Conservation (phyloP, 2,329 filamentous ascomycete genomes). For the Grosmannia penicillata region DNA sequence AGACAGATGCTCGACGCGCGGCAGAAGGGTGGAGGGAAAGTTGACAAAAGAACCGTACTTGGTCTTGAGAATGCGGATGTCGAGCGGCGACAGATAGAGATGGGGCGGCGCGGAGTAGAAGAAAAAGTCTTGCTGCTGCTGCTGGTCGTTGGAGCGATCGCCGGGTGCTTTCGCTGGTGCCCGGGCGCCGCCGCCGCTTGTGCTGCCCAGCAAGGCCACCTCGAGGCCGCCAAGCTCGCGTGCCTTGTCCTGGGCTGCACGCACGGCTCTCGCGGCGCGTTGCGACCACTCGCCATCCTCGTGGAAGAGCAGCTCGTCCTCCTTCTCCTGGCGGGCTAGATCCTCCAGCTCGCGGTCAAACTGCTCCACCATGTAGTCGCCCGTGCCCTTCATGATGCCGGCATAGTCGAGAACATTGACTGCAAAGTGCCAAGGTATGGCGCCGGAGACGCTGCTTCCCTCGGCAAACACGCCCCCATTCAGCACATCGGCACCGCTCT, state of each 20-base stretch:
- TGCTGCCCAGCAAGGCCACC: constrained; percentile 10
- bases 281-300: constrained; percentile 89
- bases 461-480: constrained; percentile 46
- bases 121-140: constrained; percentile 43
- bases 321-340: constrained; percentile 61
- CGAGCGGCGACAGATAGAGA: constrained; percentile 77
- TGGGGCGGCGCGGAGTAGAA: constrained; percentile 83
- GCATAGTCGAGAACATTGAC: constrained; percentile 92
- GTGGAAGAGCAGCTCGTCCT: constrained; percentile 82
- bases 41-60: constrained; percentile 71
- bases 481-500: constrained; percentile 56
- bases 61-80: constrained; percentile 83
- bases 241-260: constrained; percentile 61
- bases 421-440: constrained; percentile 84
- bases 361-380: constrained; percentile 72
- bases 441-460: background rate
- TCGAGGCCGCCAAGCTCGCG: constrained; percentile 25
- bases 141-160: constrained; percentile 13
- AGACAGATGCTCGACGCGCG: constrained; percentile 77
- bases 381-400: constrained; percentile 85
- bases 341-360: constrained; percentile 66
- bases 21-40: constrained; percentile 76
- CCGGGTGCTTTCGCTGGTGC: background rate
- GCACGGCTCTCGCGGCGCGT: constrained; percentile 64
- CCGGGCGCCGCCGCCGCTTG: background rate